phyloP scores from a whole-genome alignment of 2,329 filamentous ascomycete genomes.

The Monosporascus cannonballus region DNA sequence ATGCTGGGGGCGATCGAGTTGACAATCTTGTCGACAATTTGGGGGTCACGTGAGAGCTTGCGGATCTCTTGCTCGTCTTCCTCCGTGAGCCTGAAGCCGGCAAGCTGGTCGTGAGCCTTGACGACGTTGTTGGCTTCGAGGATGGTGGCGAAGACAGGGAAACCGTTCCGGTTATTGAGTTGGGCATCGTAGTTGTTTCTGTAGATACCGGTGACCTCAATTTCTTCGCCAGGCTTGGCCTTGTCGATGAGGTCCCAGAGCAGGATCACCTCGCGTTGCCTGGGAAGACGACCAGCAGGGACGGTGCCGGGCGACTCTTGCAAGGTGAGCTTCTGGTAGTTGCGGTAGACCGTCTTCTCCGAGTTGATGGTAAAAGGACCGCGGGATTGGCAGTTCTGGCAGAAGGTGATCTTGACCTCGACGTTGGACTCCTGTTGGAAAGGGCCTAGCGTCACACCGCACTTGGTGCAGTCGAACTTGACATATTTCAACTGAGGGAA shows the following conservation, averaged over 20 bases:
- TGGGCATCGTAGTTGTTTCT: conserved; percentile 97
- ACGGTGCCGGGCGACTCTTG: conserved; percentile 97
- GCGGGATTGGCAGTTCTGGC: conserved; percentile 90
- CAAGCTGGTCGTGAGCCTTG: conserved; percentile 95
- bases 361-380: conserved; percentile 95
- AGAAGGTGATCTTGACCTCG: conserved; percentile 94
- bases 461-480: conserved; percentile 96
- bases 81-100: conserved; percentile 91
- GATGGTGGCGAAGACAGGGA: conserved; percentile 96
- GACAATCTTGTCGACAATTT: conserved; percentile 89
- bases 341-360: conserved; percentile 96
- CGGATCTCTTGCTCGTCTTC: conserved; percentile 91
- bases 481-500: conserved; percentile 98
- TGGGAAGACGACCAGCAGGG: conserved; percentile 86
- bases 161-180: conserved; percentile 96
- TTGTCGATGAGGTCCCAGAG: conserved; percentile 96
- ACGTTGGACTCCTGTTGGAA: conserved; percentile 97
- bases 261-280: conserved; percentile 89
- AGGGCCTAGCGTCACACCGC: conserved; percentile 82
- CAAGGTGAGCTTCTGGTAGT: conserved; percentile 95
- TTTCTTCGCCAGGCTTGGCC: conserved; percentile 95
- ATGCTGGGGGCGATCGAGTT: conserved; percentile 94
- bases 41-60: conserved; percentile 78
- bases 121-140: conserved; percentile 96
- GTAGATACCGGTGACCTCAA: conserved; percentile 95